Conservation (phyloP, 73 alveolate genomes). For the Tetrahymena thermophila region DNA sequence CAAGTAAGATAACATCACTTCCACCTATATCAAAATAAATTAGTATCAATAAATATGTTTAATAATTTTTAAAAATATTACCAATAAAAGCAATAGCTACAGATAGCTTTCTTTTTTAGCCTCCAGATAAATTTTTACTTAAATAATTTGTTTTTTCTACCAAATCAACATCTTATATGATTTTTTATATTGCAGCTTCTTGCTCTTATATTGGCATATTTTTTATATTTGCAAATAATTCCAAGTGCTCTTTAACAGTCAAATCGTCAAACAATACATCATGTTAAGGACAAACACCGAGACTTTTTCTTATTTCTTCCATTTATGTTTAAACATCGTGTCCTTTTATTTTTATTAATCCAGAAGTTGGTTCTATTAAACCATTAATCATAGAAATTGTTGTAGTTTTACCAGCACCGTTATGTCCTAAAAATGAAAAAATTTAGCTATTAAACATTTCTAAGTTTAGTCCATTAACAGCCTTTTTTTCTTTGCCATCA, state of each 20-base stretch:
- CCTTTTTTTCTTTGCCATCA: constrained; percentile 59
- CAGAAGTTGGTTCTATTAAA: constrained; percentile 51
- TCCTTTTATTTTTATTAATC: constrained; percentile 54
- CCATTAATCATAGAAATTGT: constrained; percentile 91
- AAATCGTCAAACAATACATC: constrained; percentile 85
- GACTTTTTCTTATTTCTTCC: constrained; percentile 65
- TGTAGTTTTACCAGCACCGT: constrained; percentile 99
- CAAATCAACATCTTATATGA: constrained; percentile 80
- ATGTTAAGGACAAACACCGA: constrained; percentile 99
- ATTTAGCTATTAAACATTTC: constrained; percentile 89
- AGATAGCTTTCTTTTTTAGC: constrained; percentile 83
- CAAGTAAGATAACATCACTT: constrained; percentile 78
- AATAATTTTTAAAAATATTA: neutral
- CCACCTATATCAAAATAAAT: constrained; percentile 46
- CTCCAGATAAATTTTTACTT: constrained; percentile 87
- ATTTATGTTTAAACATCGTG: constrained; percentile 54
- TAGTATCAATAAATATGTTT: neutral
- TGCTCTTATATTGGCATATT: constrained; percentile 61
- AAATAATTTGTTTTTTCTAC: constrained; percentile 48
- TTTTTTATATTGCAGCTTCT: constrained; percentile 58
- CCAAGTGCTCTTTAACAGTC: constrained; percentile 77
- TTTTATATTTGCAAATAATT: constrained; percentile 70
- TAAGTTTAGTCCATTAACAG: constrained; percentile 77
- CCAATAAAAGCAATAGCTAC: constrained; percentile 93
- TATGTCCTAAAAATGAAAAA: constrained; percentile 96